Base-by-base conservation (phyloP, 2,329 filamentous ascomycete species). In the Phialocephala subalpina region DNA sequence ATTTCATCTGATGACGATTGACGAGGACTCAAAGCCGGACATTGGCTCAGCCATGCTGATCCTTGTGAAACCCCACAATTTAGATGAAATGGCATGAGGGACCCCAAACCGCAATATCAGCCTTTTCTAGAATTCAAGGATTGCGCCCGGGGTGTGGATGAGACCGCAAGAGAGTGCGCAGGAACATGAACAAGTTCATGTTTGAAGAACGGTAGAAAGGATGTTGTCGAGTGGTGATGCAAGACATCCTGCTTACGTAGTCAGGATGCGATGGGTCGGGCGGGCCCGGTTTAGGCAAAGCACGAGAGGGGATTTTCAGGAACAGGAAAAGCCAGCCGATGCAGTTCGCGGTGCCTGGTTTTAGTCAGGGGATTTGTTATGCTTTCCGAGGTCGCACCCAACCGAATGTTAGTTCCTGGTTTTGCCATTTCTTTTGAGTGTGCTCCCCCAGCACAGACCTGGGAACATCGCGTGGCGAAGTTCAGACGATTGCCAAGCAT, bases 281-380 rank as follows among this genome's bases (percentile, higher is more conserved):
- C 45, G 22, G n/a, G 20, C 27, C 49, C 49, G 25, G 18, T 53
- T 53, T 29, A 53, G 49, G 25, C 49, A 29, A 33, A 18, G 16
- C 14, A 33, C 25, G n/a, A 53, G 38, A 27, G 25, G 25, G 45
- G 11, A 22, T 22, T 49, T 27, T 53, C 49, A 53, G 49, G 49
- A 53, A 53, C 49, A 53, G 49, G 49, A 29, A 53, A 53, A 27
- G 27, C 5, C 20, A 12, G 45, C 45, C 7, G 45, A 27, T 27
- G 14, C 49, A 53, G 22, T 18, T 18, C 49, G 49, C 25, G 12
- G 47, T 52, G 11, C 47, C 47, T 52, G 47, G 49, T 20, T 53
- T 53, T 53, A 53, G 49, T 53, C 49, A 53, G 49, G 49, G 49
- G 47, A 52, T 45, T 45, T 45, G 42, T n/a, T 45, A 16, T 40